Evolutionary conservation across 805 yeast genomes (phyloP), one percentile per base, ranked within the genome.

Genomic region (Kodamaea nitidulidarum): DNA sequence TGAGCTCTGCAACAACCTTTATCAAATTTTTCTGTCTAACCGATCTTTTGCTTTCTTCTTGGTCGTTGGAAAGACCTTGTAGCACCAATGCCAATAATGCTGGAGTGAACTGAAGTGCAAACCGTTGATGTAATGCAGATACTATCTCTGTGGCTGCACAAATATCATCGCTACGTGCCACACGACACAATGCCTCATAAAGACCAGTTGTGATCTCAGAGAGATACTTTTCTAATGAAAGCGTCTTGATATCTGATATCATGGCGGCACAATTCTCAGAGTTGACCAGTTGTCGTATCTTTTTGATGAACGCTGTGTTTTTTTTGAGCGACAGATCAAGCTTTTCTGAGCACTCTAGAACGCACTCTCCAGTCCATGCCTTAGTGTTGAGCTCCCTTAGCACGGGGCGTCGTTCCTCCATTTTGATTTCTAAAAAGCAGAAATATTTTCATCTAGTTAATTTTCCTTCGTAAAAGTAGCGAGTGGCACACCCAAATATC

Each of bases 281-380:
- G 27, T 65, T 73, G 16, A 88, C 58, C 2, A 80, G 67, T 2
- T 73, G 66, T 46, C 80, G 73, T 37, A 88, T 54, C 49, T 82
- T 83, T 55, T 81, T 84, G 36, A 88, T 80, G 52, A 86, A 84
- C 0, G 88, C 83, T 3, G 87, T 78, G 54, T 90, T 86, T 56
- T 82, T 85, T 66, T 88, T 88, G 47, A 88, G 65, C 41, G 90
- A 82, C 0, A 95, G 67, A 54, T 88, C 96, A 7, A 80, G 57
- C 44, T 73, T 75, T 10, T 46, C 18, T 1, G 52, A 45, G 5
- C 47, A 37, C 7, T 32, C 15, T 15, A 49, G 45, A 11, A 43
- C 42, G 11, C 20, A 38, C 15, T 62, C 72, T 1, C 80, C 84
- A 25, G 58, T 55, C 84, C 86, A 79, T 2, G 83, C 40, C n/a